These are phyloP conservation scores for Capronia americana DNA, from an alignment of 2,329 filamentous ascomycete genomes.

Conservation along the genomic window DNA sequence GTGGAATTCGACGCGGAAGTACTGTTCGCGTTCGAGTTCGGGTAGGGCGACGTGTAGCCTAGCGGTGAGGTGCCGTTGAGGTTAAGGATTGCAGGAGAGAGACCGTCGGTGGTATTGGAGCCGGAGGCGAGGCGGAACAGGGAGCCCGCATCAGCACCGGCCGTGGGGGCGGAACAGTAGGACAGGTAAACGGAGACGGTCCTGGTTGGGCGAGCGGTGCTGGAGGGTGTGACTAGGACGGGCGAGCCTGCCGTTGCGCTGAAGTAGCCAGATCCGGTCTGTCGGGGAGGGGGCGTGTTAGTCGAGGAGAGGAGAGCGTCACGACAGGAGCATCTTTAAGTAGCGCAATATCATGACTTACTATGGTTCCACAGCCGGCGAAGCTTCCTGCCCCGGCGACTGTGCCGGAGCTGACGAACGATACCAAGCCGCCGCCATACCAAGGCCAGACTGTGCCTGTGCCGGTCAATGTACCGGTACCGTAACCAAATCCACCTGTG, in stretches of 20 bases:
- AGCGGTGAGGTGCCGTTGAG: neutral
- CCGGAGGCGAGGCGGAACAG: slow-evolving; percentile 2
- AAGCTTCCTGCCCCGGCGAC: slow-evolving; percentile 33
- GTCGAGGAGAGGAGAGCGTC: neutral
- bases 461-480: slow-evolving; percentile 35
- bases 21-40: slow-evolving; percentile 1
- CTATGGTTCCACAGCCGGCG: slow-evolving; percentile 36
- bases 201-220: slow-evolving; percentile 18
- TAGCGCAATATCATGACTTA: slow-evolving; percentile 9
- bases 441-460: slow-evolving; percentile 37
- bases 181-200: slow-evolving; percentile 34
- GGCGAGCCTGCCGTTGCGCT: slow-evolving; percentile 31
- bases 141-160: neutral
- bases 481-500: slow-evolving; percentile 34
- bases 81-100: neutral
- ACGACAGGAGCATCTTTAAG: neutral
- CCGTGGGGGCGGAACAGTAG: slow-evolving; percentile 30
- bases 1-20: slow-evolving; percentile 4
- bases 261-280: slow-evolving; percentile 37
- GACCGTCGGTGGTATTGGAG: neutral
- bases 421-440: slow-evolving; percentile 22
- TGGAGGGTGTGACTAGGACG: slow-evolving; percentile 20
- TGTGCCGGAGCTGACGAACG: slow-evolving; percentile 33
- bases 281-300: neutral
- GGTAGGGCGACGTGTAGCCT: neutral